These are phyloP conservation scores for Coelastrella sp. DNA, from an alignment of 139 green algal genomes.

Conservation along the genomic window DNA sequence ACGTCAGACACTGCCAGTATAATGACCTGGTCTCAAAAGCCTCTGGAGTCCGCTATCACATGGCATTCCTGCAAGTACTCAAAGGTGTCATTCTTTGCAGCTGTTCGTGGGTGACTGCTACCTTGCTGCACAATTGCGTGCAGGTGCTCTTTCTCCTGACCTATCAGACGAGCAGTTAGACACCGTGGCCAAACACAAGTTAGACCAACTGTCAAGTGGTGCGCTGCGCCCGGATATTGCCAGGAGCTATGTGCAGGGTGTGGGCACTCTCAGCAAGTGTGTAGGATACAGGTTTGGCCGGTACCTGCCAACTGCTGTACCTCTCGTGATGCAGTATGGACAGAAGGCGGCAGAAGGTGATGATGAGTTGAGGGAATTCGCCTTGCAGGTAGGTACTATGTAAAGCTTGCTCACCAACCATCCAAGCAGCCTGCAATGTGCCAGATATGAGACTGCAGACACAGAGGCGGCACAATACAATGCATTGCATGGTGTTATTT, in stretches of 20 bases:
- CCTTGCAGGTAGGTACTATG: conserved; percentile 73
- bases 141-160: conserved; percentile 74
- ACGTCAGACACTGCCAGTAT: too few species aligned
- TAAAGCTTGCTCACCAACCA: too few species aligned
- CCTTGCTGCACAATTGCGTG: neutral
- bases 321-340: conserved; percentile 76
- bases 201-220: conserved; percentile 65
- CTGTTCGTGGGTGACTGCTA: neutral
- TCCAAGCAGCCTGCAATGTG: too few species aligned
- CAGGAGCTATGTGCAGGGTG: conserved; percentile 80
- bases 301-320: conserved; percentile 72
- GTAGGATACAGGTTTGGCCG: conserved; percentile 71
- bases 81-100: too few species aligned
- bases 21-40: too few species aligned
- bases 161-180: conserved; percentile 71
- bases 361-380: conserved; percentile 89
- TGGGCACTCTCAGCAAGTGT: conserved; percentile 79
- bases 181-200: conserved; percentile 57
- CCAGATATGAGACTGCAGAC: too few species aligned
- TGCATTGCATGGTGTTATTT: neutral
- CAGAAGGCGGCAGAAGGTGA: conserved; percentile 73
- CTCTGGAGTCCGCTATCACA: too few species aligned
- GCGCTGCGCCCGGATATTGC: conserved; percentile 70
- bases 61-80: too few species aligned
- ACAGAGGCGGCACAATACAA: too few species aligned